Percentiles rank a stretch among this genome's conserved stretches.
Evolutionary conservation across 202 grass and related monocot species (phyloP).

Genomic region (Saccharum hybrid): DNA sequence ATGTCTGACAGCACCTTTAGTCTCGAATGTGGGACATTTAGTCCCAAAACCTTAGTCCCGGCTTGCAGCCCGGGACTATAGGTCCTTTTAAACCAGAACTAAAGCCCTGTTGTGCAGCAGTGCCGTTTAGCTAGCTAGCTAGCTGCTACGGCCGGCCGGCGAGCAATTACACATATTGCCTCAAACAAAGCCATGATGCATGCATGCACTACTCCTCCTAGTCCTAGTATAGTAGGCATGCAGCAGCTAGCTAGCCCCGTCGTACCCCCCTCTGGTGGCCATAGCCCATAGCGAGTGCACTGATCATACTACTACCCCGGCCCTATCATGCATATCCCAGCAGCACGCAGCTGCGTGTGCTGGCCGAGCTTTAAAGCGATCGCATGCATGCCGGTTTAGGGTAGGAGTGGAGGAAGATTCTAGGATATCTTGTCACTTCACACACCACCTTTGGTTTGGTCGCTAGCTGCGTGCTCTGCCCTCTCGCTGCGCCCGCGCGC

Average conservation of each 20-base stretch:
- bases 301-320: not conserved
- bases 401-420: conserved; percentile 56
- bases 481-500: conserved; percentile 29
- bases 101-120: too few species aligned
- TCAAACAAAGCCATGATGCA: not conserved
- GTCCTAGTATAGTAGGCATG: not conserved
- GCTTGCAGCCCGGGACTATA: too few species aligned
- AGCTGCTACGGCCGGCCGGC: not conserved
- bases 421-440: conserved; percentile 74
- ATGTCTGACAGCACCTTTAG: too few species aligned
- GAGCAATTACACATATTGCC: not conserved
- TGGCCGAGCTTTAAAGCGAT: conserved; percentile 48
- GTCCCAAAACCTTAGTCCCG: too few species aligned
- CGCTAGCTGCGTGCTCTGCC: conserved; percentile 45
- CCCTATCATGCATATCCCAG: not conserved
- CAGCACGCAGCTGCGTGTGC: not conserved
- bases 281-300: conserved; percentile 11
- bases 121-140: not conserved
- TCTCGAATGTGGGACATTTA: too few species aligned
- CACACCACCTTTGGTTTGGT: conserved; percentile 52
- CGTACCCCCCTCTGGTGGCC: conserved; percentile 13
- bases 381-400: conserved; percentile 52
- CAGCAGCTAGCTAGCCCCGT: not conserved
- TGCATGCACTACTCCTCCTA: not conserved
- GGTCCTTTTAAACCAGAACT: too few species aligned